A percentile compares a stretch with the other conserved stretches of the same genome.
Evolutionary conservation across 352 stramenopile species (phyloP).

Genomic region (Elongisporangium prolatum): DNA sequence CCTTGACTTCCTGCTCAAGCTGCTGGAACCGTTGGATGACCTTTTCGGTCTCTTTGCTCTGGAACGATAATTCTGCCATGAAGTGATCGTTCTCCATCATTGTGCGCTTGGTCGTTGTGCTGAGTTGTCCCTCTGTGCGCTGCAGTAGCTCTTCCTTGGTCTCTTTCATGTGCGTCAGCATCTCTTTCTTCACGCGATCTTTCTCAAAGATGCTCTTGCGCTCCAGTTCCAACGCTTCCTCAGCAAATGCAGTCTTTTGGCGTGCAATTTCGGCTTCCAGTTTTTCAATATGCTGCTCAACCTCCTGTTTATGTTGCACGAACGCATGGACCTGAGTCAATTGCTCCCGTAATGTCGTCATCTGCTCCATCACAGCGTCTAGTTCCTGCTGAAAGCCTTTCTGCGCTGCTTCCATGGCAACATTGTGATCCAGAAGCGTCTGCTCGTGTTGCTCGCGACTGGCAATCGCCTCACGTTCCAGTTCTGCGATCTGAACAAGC

Average conservation of each 20-base stretch:
- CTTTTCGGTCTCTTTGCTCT: slow-evolving; percentile 72
- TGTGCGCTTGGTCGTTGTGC: slow-evolving; percentile 66
- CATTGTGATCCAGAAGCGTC: neutral
- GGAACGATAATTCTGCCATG: slow-evolving; percentile 63
- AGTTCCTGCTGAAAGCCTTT: slow-evolving; percentile 15
- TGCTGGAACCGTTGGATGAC: slow-evolving; percentile 34
- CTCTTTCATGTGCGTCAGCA: slow-evolving; percentile 43
- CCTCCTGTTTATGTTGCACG: slow-evolving; percentile 36
- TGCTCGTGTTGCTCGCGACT: slow-evolving; percentile 12
- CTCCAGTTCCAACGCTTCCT: slow-evolving; percentile 43
- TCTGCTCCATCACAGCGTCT: slow-evolving; percentile 12
- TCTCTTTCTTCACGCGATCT: slow-evolving; percentile 66
- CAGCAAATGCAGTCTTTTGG: slow-evolving; percentile 20
- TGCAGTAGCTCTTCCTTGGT: slow-evolving; percentile 51
- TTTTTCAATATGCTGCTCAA: slow-evolving; percentile 27
- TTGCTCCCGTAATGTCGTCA: slow-evolving; percentile 24
- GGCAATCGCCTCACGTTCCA: slow-evolving; percentile 46
- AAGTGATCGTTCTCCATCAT: slow-evolving; percentile 82
- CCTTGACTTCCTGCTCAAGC: slow-evolving; percentile 40
- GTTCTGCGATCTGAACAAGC: slow-evolving; percentile 46
- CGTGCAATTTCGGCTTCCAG: slow-evolving; percentile 30
- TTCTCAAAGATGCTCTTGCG: slow-evolving; percentile 56
- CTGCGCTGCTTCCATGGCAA: slow-evolving; percentile 8
- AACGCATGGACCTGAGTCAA: slow-evolving; percentile 52
- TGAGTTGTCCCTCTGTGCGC: slow-evolving; percentile 60